Evolutionary conservation across 2,329 filamentous ascomycete species (phyloP).

Genomic region (Magnaporthiopsis incrustans): DNA sequence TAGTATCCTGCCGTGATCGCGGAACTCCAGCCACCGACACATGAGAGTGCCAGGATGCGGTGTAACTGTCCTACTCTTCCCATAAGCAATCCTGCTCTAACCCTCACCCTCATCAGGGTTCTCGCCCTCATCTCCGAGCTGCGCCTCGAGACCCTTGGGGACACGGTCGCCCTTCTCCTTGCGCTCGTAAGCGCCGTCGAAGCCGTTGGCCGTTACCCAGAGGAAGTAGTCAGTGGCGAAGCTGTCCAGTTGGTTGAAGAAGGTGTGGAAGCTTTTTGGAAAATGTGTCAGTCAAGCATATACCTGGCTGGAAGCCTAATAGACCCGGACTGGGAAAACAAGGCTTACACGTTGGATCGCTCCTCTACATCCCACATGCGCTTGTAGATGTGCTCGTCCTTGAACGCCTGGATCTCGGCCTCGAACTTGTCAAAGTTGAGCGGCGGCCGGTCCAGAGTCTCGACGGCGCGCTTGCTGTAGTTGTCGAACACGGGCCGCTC

Average conservation of each 20-base stretch:
- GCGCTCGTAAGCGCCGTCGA: slow-evolving; percentile 49
- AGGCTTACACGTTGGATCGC: slow-evolving; percentile 71
- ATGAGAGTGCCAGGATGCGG: too few species aligned
- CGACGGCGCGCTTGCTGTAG: slow-evolving; percentile 70
- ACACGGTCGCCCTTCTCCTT: slow-evolving; percentile 32
- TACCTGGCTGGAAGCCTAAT: too few species aligned
- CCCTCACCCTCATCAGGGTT: slow-evolving; percentile 16
- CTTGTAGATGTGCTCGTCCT: slow-evolving; percentile 84
- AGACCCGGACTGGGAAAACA: not conserved
- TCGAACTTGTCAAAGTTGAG: slow-evolving; percentile 77
- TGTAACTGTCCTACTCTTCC: not conserved
- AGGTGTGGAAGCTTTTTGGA: slow-evolving; percentile 58
- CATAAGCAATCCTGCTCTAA: not conserved
- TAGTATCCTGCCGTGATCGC: too few species aligned
- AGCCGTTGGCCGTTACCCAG: slow-evolving; percentile 63
- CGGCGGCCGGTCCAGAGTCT: slow-evolving; percentile 53
- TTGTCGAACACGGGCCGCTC: slow-evolving; percentile 86
- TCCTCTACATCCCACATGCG: slow-evolving; percentile 88
- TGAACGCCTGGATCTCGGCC: slow-evolving; percentile 77
- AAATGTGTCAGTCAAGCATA: not conserved
- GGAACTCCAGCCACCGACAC: not conserved
- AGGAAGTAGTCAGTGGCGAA: slow-evolving; percentile 65
- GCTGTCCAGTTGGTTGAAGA: slow-evolving; percentile 73
- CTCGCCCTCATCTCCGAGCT: slow-evolving; percentile 44
- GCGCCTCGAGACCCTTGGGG: slow-evolving; percentile 33